Percentiles rank a stretch among this genome's conserved stretches.
These are phyloP conservation scores for Trichoderma reesei DNA, from an alignment of 495 filamentous ascomycete species.

Conservation along the genomic window DNA sequence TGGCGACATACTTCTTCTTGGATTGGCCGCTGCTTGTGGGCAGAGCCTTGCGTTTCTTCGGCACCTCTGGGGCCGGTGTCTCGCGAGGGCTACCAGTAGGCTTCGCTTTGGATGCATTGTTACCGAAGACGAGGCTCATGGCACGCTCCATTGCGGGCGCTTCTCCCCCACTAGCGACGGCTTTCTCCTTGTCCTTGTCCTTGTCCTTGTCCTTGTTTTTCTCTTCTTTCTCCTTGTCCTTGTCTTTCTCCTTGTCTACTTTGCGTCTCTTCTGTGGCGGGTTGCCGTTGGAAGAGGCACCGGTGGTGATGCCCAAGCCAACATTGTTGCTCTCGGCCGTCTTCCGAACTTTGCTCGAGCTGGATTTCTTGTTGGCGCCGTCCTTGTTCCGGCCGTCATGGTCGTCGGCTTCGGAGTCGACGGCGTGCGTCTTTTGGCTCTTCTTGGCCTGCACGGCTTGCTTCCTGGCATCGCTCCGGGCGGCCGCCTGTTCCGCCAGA, in stretches of 20 bases:
- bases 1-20: conserved; percentile 57
- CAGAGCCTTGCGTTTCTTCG: conserved; percentile 60
- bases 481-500: conserved; percentile 66
- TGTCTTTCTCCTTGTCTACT: conserved; percentile 55
- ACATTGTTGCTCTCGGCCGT: conserved; percentile 40
- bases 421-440: conserved; percentile 51
- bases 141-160: conserved; percentile 59
- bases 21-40: conserved; percentile 50
- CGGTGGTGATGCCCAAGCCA: conserved; percentile 44
- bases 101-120: conserved; percentile 39
- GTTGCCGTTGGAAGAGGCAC: conserved; percentile 33
- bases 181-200: neutral
- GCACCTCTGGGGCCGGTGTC: conserved; percentile 48
- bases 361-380: conserved; percentile 49
- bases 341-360: conserved; percentile 53
- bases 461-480: conserved; percentile 70
- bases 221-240: neutral
- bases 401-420: conserved; percentile 74
- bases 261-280: conserved; percentile 65
- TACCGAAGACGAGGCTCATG: conserved; percentile 49
- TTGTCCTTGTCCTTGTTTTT: neutral
- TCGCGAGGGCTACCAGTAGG: conserved; percentile 48
- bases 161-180: conserved; percentile 12
- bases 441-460: conserved; percentile 70
- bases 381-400: conserved; percentile 34